Percentiles rank a stretch among this genome's conserved stretches.
Evolutionary conservation across 2,329 filamentous ascomycete species (phyloP).

Genomic region (Drechmeria coniospora): DNA sequence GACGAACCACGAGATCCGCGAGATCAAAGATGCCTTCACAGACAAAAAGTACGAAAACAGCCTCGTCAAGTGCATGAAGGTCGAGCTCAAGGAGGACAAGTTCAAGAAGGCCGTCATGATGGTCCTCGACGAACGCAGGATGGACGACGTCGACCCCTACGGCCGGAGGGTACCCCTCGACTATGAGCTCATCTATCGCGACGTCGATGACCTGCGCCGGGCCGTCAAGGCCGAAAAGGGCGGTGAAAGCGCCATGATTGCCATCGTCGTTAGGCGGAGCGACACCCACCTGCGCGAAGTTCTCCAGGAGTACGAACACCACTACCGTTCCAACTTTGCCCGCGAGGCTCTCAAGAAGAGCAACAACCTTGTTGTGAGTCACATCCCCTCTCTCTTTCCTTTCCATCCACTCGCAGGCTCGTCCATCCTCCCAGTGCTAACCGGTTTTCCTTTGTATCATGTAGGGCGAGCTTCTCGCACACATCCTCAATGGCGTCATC

Average conservation of each 20-base stretch:
- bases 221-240: conserved; percentile 60
- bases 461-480: conserved; percentile 84
- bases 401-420: not conserved
- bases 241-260: conserved; percentile 76
- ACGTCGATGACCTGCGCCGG: conserved; percentile 55
- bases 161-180: conserved; percentile 45
- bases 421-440: too few species aligned
- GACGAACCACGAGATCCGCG: conserved; percentile 69
- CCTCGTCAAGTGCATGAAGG: conserved; percentile 72
- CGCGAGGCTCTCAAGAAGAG: conserved; percentile 77
- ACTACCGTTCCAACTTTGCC: conserved; percentile 69
- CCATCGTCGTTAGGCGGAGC: conserved; percentile 65
- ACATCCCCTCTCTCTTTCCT: not conserved
- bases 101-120: conserved; percentile 80
- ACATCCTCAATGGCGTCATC: conserved; percentile 92
- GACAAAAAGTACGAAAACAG: conserved; percentile 86
- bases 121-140: conserved; percentile 66
- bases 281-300: conserved; percentile 73
- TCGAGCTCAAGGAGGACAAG: conserved; percentile 88
- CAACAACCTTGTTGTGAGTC: conserved; percentile 76
- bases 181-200: conserved; percentile 45
- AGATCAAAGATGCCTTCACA: conserved; percentile 76
- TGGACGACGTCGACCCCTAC: conserved; percentile 61
- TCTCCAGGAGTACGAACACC: conserved; percentile 57
- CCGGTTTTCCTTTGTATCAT: not conserved